Percentiles rank a stretch among this genome's conserved stretches.
Evolutionary conservation across 2,329 filamentous ascomycete genomes (phyloP).

Genomic region (Aspergillus persii): DNA sequence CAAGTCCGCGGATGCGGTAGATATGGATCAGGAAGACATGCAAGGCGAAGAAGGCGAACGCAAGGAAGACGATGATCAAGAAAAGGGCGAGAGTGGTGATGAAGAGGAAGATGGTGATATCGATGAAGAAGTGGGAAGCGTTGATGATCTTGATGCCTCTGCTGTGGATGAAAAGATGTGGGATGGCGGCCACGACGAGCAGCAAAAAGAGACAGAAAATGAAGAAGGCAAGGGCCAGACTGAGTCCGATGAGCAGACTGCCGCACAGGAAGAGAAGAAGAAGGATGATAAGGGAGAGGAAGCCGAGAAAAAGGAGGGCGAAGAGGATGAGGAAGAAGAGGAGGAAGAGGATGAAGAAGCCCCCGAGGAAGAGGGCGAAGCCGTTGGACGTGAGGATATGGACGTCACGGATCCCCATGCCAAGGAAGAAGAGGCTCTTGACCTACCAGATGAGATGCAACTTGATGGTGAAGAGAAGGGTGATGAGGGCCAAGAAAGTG

Average conservation of each 20-base stretch:
- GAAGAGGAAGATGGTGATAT: conserved; percentile 64
- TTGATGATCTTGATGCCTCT: conserved; percentile 84
- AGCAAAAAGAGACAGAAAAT: conserved; percentile 70
- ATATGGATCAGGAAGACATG: conserved; percentile 77
- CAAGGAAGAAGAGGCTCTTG: conserved; percentile 76
- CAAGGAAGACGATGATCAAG: conserved; percentile 42
- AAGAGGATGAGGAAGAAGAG: conserved; percentile 61
- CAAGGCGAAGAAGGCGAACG: conserved; percentile 76
- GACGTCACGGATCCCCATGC: conserved; percentile 72
- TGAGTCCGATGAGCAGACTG: conserved; percentile 58
- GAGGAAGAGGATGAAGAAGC: conserved; percentile 49
- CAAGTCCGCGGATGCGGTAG: conserved; percentile 47
- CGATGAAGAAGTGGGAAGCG: conserved; percentile 85
- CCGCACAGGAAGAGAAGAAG: conserved; percentile 48
- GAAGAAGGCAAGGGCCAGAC: conserved; percentile 58
- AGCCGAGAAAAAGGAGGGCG: conserved; percentile 55
- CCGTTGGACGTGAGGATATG: conserved; percentile 60
- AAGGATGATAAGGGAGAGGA: conserved; percentile 46
- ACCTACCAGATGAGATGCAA: conserved; percentile 84
- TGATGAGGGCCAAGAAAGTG: conserved; percentile 44
- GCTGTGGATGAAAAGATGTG: conserved; percentile 98
- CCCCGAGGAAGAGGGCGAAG: conserved; percentile 60
- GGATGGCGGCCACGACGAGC: conserved; percentile 75
- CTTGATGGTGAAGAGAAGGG: conserved; percentile 67
- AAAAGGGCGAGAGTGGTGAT: conserved; percentile 62